A percentile compares a stretch with the other conserved stretches of the same genome.
phyloP scores from a whole-genome alignment of 2,329 filamentous ascomycete genomes.

The Diaporthe helianthi region DNA sequence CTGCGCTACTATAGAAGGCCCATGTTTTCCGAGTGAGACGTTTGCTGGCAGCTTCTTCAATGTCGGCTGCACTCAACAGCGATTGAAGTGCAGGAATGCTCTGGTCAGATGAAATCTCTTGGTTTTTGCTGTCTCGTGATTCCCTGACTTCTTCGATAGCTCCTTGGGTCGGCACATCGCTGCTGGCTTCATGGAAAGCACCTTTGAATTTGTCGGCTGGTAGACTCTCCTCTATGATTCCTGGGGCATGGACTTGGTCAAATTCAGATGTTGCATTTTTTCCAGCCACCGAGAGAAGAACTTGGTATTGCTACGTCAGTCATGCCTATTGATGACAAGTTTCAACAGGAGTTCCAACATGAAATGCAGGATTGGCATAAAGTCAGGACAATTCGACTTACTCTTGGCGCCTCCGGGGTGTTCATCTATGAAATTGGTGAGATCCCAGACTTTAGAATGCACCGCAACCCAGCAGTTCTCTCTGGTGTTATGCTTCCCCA shows the following conservation, averaged over 20 bases:
- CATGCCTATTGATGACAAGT: not conserved
- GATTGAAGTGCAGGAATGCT: not conserved
- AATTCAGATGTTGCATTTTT: slow-evolving; percentile 36
- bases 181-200: slow-evolving; percentile 1
- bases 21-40: slow-evolving; percentile 56
- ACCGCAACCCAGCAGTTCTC: slow-evolving; percentile 72
- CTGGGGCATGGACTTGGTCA: slow-evolving; percentile 61
- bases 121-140: not conserved
- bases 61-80: slow-evolving; percentile 46
- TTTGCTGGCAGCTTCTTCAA: slow-evolving; percentile 54
- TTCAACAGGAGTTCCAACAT: rapidly evolving
- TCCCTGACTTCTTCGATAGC: slow-evolving; percentile 39
- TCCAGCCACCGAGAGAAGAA: not conserved
- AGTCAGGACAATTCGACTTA: not conserved
- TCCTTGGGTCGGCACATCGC: slow-evolving; percentile 21
- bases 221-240: slow-evolving; percentile 12
- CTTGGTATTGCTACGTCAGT: slow-evolving; percentile 11
- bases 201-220: slow-evolving; percentile 7
- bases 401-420: slow-evolving; percentile 49
- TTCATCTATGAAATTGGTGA: slow-evolving; percentile 66
- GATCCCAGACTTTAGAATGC: slow-evolving; percentile 72
- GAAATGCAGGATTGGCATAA: not conserved
- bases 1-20: slow-evolving; percentile 62
- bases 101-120: not conserved
- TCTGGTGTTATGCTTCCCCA: slow-evolving; percentile 55